Evolutionary conservation across 345 rosid genomes (phyloP).

Genomic region (Salix purpurea): DNA sequence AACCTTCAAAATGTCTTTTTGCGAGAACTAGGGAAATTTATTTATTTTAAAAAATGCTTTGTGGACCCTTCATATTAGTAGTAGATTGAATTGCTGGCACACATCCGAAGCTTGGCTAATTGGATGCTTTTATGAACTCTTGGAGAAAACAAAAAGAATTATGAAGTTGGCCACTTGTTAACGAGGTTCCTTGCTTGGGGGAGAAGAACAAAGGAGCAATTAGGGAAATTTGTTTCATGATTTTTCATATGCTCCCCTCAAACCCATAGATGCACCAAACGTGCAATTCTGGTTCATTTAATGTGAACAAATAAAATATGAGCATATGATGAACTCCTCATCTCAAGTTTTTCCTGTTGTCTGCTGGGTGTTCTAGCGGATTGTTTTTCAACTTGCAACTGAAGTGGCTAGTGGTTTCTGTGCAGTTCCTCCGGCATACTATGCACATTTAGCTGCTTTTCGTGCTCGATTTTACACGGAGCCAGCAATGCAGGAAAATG

Average conservation of each 20-base stretch:
- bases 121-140: not conserved
- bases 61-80: not conserved
- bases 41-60: not conserved
- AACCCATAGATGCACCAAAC: not conserved
- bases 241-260: not conserved
- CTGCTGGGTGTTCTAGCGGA: not conserved
- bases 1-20: not conserved
- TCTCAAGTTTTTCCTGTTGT: not conserved
- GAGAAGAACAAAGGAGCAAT: not conserved
- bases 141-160: not conserved
- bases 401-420: not conserved
- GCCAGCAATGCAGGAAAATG: slow-evolving; percentile 80
- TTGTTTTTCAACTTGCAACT: not conserved
- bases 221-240: not conserved
- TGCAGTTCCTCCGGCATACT: slow-evolving; percentile 96
- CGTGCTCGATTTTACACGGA: slow-evolving; percentile 97
- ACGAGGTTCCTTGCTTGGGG: not conserved
- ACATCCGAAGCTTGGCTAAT: not conserved
- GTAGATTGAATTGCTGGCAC: not conserved
- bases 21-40: not conserved
- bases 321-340: not conserved
- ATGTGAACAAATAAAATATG: not conserved
- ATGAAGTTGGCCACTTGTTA: not conserved
- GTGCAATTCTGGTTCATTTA: not conserved
- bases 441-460: slow-evolving; percentile 96